These are phyloP conservation scores for Daedaleopsis nitida DNA, from an alignment of 768 basidiomycete genomes.

Conservation along the genomic window DNA sequence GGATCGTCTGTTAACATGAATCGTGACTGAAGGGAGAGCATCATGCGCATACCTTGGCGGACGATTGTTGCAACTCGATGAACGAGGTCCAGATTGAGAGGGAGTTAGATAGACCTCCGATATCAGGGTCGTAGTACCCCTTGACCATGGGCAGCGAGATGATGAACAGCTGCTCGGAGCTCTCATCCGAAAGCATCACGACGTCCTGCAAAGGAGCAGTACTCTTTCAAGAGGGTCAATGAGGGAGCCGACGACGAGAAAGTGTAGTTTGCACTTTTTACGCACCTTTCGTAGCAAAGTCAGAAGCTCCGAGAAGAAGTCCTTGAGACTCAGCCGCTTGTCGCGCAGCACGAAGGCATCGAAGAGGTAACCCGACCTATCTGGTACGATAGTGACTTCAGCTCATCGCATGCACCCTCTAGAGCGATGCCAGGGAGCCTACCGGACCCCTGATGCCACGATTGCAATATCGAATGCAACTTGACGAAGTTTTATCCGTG, in stretches of 20 bases:
- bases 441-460: slow-evolving; percentile 4
- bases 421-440: no score
- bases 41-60: neutral
- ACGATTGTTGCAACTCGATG: neutral
- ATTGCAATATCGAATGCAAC: slow-evolving; percentile 3
- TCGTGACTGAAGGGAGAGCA: neutral
- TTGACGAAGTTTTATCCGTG: slow-evolving; percentile 1
- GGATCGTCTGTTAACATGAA: neutral
- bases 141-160: slow-evolving; percentile 30
- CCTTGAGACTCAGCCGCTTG: slow-evolving; percentile 28
- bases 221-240: slow-evolving; percentile 14
- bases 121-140: neutral
- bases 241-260: neutral
- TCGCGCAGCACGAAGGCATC: slow-evolving; percentile 43
- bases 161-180: slow-evolving; percentile 56
- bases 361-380: slow-evolving; percentile 52
- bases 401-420: neutral
- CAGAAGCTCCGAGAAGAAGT: slow-evolving; percentile 40
- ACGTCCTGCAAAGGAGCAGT: slow-evolving; percentile 40
- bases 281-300: slow-evolving; percentile 40
- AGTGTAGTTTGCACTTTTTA: neutral
- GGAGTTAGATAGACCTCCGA: neutral
- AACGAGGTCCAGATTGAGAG: neutral
- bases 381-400: neutral
- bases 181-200: slow-evolving; percentile 46